Evolutionary conservation across 139 green algal genomes (phyloP), one percentile per base, ranked within the genome.

Genomic region (Micractinium conductrix): DNA sequence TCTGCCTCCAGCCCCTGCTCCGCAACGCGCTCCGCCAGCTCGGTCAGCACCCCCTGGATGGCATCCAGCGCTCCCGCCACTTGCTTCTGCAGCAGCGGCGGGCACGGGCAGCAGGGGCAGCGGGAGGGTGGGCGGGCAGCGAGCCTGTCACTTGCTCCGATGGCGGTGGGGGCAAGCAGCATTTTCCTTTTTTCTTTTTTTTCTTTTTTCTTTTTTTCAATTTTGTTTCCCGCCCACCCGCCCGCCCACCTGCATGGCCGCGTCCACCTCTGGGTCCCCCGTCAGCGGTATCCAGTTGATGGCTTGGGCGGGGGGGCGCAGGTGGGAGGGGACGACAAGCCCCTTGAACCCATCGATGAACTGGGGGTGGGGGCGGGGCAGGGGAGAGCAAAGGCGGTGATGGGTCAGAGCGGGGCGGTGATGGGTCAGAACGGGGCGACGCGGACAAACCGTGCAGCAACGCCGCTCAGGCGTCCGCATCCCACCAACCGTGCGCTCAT

Each of bases 281-380:
- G 87, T 86, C 40, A 93, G 84, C 12, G 87, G 87, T 8, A 86
- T 55, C 69, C 79, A 88, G 65, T 87, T 91, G 80, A 88, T 43
- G 48, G 84, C 86, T 26, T 81, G 75, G n/a, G 42, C 78, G 16
- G 86, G 83, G 50, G 92, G 89, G 4, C 92, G 91, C 80, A 95
- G 87, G 53, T 87, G 76, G 5, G 93, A 67, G 55, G 93, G 89
- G 24, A 90, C 76, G 30, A 90, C 78, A 48, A 91, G 88, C n/a
- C 74, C 78, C 81, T 92, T 90, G 84, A 93, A 89, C 6, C 83
- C 55, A 78, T 95, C 92, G 55, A 91, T 73, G 44, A 93, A 85
- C 83, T 93, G 70, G 70, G 63, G 40, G 5, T 19, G 22, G 26
- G n/a, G 67, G 42, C 37, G 24, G 60, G 43, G 38, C 38, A 55